Evolutionary conservation across 768 basidiomycete species (phyloP).

Genomic region (Imleria badia): DNA sequence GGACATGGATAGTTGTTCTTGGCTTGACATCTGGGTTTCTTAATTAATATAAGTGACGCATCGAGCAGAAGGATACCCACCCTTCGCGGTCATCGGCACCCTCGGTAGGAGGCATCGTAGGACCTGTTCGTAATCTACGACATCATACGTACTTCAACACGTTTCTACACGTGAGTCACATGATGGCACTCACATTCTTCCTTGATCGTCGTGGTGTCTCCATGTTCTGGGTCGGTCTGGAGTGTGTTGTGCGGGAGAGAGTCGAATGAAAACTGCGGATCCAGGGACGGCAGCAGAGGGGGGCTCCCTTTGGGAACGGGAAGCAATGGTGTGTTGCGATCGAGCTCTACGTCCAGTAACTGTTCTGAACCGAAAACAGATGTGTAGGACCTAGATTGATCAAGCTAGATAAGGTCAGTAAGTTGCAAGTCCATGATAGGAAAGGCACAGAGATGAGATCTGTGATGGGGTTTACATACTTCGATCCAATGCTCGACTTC

Average conservation of each 20-base stretch:
- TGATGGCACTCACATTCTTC: conserved; percentile 22
- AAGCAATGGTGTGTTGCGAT: conserved; percentile 41
- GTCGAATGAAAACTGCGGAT: conserved; percentile 15
- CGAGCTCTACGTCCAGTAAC: conserved; percentile 49
- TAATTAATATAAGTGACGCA: background rate
- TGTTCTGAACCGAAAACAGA: conserved; percentile 50
- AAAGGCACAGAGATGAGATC: background rate
- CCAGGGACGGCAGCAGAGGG: conserved; percentile 28
- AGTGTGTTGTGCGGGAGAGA: background rate
- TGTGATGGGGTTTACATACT: conserved; percentile 28
- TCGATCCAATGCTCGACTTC: conserved; percentile 55
- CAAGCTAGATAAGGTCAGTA: conserved; percentile 36
- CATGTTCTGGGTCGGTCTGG: conserved; percentile 1
- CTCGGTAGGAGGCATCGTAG: conserved; percentile 38
- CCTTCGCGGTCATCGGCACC: conserved; percentile 46
- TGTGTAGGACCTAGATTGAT: conserved; percentile 36
- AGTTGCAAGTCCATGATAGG: background rate
- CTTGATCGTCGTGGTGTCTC: background rate
- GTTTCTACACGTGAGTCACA: background rate
- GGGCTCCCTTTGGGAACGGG: conserved; percentile 24
- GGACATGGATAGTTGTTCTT: conserved; percentile 27
- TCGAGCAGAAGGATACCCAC: conserved; percentile 19
- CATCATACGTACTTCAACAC: background rate
- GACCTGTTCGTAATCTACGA: conserved; percentile 34
- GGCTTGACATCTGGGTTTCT: conserved; percentile 36